Evolutionary conservation across 2,329 filamentous ascomycete genomes (phyloP), one percentile per base, ranked within the genome.

Genomic region (Aaosphaeria pasadenensis): DNA sequence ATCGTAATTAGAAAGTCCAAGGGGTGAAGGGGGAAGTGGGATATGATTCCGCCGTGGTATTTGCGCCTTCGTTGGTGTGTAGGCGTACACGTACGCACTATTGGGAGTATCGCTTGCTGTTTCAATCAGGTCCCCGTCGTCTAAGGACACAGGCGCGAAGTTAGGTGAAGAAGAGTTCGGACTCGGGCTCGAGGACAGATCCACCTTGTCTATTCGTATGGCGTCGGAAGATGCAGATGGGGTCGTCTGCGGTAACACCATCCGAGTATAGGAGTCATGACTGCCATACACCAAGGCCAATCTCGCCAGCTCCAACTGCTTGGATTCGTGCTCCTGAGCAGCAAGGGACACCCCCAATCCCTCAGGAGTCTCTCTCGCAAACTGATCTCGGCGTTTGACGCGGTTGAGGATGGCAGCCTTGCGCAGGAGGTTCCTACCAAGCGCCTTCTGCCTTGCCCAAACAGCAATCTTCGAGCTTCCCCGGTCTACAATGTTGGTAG

Each of bases 371-470:
- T 59, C 55, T 41, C 54, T 54, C n/a, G 60, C 47, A 28, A 49
- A 35, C 4, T 62, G 48, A 11, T 53, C 55, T 48, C 75, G 71
- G 48, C 74, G 71, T 13, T 82, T 72, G 6, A 85, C 73, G 7
- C 79, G 69, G 58, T 89, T 89, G 64, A 87, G 74, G 48, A 87
- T 81, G 5, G 85, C 85, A 17, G 81, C 83, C 43, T 86, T 83
- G 28, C 84, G 75, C 11, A 88, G 71, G 29, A 82, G 71, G n/a
- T 79, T 77, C 9, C 67, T 62, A 30, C 76, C 72, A 13, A 77
- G 70, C 1, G 74, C 71, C 46, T 72, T 74, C 36, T 77, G 76
- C 45, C 71, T 75, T n/a, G 69, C 69, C 71, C 73, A 75, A 7
- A 76, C 60, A 1, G 73, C 66, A 47, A 76, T 72, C 54, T 74